Percentiles rank a stretch among this genome's conserved stretches.
Evolutionary conservation across 352 stramenopile species (phyloP).

Genomic region (Phytophthora melonis): DNA sequence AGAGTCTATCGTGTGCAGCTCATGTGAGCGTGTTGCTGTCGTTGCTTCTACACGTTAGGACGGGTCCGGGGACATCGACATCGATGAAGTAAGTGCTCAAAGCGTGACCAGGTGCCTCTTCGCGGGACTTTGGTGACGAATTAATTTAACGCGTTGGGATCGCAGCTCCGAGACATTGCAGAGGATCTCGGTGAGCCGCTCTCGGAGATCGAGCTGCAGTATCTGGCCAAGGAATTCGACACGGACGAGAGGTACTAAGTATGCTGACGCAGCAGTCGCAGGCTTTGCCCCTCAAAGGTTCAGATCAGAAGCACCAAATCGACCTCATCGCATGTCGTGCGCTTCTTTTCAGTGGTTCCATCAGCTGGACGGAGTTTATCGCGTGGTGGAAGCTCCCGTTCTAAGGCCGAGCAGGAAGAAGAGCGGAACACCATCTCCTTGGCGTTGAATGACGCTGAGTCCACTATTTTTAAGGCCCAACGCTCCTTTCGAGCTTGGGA

Average conservation of each 20-base stretch:
- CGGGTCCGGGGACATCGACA: slow-evolving; percentile 73
- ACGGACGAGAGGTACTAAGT: slow-evolving; percentile 63
- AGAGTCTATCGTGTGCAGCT: not conserved
- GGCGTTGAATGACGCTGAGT: slow-evolving; percentile 16
- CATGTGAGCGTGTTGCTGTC: not conserved
- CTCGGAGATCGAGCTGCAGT: slow-evolving; percentile 76
- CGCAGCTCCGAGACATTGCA: slow-evolving; percentile 72
- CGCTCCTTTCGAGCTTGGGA: slow-evolving; percentile 26
- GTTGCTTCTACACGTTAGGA: slow-evolving; percentile 40
- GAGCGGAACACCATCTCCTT: slow-evolving; percentile 13
- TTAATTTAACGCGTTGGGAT: slow-evolving; percentile 6
- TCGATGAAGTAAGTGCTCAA: slow-evolving; percentile 56
- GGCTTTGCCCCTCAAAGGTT: not conserved
- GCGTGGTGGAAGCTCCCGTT: slow-evolving; percentile 82
- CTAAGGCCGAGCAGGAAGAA: slow-evolving; percentile 29
- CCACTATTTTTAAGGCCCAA: slow-evolving; percentile 36
- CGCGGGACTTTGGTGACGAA: not conserved
- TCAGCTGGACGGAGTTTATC: slow-evolving; percentile 83
- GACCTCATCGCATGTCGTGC: slow-evolving; percentile 21
- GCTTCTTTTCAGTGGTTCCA: slow-evolving; percentile 56
- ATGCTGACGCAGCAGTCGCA: not conserved
- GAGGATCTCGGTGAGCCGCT: slow-evolving; percentile 80
- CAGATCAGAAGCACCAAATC: not conserved
- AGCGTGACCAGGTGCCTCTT: not conserved
- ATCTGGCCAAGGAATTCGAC: slow-evolving; percentile 79